phyloP scores from a whole-genome alignment of 805 yeast species.

The Candida namnaoensis region DNA sequence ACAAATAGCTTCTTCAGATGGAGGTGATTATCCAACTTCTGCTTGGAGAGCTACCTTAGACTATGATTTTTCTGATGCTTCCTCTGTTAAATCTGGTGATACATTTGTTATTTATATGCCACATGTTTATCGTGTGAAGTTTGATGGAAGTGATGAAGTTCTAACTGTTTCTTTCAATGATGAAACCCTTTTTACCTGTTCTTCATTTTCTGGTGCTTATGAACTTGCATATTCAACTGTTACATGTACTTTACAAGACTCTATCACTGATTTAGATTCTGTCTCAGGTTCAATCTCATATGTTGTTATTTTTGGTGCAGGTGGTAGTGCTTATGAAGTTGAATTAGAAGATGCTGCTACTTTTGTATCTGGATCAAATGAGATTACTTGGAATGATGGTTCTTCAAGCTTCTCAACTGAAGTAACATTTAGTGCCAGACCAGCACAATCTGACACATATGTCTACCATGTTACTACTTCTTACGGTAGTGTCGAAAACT shows the following conservation, averaged over 20 bases:
- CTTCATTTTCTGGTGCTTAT: slow-evolving; percentile 25
- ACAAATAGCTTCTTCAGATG: slow-evolving; percentile 2
- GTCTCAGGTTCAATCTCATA: slow-evolving; percentile 21
- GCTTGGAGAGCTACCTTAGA: slow-evolving; percentile 25
- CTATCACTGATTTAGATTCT: slow-evolving; percentile 9
- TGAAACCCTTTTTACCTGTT: slow-evolving; percentile 20
- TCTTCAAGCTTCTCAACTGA: slow-evolving; percentile 13
- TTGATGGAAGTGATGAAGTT: slow-evolving; percentile 13
- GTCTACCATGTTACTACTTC: slow-evolving; percentile 22
- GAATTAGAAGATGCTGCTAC: slow-evolving; percentile 23
- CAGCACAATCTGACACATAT: slow-evolving; percentile 11
- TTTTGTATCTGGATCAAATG: slow-evolving; percentile 19
- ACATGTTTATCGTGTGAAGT: slow-evolving; percentile 24
- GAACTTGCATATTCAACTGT: slow-evolving; percentile 18
- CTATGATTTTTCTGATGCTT: slow-evolving; percentile 13
- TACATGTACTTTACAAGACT: slow-evolving; percentile 18
- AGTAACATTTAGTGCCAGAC: slow-evolving; percentile 17
- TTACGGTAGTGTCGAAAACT: slow-evolving; percentile 20
- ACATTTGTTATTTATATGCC: slow-evolving; percentile 19
- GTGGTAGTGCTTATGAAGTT: slow-evolving; percentile 21
- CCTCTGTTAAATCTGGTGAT: slow-evolving; percentile 15
- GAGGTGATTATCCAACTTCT: slow-evolving; percentile 16
- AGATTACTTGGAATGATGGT: slow-evolving; percentile 14
- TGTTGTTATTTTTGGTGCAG: slow-evolving; percentile 22
- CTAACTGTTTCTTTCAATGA: slow-evolving; percentile 17